These are phyloP conservation scores for Scheffersomyces stambukii DNA, from an alignment of 1,139 yeast species.

Conservation along the genomic window DNA sequence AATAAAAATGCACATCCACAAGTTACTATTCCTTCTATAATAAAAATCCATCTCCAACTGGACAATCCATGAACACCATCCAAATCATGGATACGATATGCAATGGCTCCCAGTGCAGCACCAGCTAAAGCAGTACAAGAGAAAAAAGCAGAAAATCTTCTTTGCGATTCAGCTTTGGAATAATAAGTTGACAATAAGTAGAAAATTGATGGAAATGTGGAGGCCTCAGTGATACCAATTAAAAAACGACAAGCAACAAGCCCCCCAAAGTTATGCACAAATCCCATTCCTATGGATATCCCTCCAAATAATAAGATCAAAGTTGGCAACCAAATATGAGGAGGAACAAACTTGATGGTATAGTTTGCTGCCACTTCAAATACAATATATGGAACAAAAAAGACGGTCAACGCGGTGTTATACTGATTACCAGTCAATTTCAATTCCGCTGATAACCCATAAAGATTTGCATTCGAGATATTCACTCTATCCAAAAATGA, in stretches of 20 bases:
- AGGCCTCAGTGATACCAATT: conserved; percentile 63
- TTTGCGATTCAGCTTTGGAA: conserved; percentile 60
- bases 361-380: conserved; percentile 68
- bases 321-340: conserved; percentile 59
- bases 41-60: conserved; percentile 75
- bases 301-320: conserved; percentile 61
- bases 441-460: conserved; percentile 55
- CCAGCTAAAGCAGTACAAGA: conserved; percentile 41
- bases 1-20: conserved; percentile 55
- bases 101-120: conserved; percentile 42
- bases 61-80: conserved; percentile 34
- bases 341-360: conserved; percentile 53
- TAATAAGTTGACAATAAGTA: conserved; percentile 57
- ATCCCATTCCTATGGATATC: conserved; percentile 64
- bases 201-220: conserved; percentile 72
- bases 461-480: conserved; percentile 68
- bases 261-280: conserved; percentile 53
- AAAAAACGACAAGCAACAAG: conserved; percentile 59
- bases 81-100: conserved; percentile 36
- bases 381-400: conserved; percentile 67
- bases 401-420: conserved; percentile 60
- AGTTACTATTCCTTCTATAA: conserved; percentile 71
- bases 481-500: conserved; percentile 72
- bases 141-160: conserved; percentile 65
- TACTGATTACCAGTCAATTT: conserved; percentile 54